These are phyloP conservation scores for Scheffersomyces illinoinensis DNA, from an alignment of 1,139 yeast species.

Conservation along the genomic window DNA sequence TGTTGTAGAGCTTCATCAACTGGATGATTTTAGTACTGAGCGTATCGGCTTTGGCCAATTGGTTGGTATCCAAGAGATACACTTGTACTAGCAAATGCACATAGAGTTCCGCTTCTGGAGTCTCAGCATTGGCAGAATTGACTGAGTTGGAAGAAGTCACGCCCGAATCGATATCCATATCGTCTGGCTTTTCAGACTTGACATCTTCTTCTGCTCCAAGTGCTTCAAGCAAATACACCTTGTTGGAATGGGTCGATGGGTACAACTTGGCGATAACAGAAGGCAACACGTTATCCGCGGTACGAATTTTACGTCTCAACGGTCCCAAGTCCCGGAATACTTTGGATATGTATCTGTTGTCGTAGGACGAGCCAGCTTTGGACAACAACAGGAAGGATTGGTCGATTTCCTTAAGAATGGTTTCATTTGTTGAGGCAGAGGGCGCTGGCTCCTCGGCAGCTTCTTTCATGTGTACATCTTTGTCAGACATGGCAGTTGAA, in stretches of 20 bases:
- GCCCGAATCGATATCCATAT: conserved; percentile 6
- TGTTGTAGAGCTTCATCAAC: conserved; percentile 64
- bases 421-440: conserved; percentile 15
- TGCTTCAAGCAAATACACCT: conserved; percentile 44
- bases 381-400: conserved; percentile 56
- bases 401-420: conserved; percentile 45
- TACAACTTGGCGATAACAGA: conserved; percentile 56
- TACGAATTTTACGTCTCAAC: conserved; percentile 64
- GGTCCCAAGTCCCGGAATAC: conserved; percentile 82
- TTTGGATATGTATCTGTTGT: conserved; percentile 83
- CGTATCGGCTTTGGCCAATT: conserved; percentile 48
- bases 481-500: conserved; percentile 8
- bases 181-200: conserved; percentile 5
- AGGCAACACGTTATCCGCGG: conserved; percentile 48
- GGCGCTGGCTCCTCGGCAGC: conserved; percentile 13
- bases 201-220: conserved; percentile 24
- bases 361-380: conserved; percentile 76
- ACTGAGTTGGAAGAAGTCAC: conserved; percentile 12
- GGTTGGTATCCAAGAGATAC: conserved; percentile 64
- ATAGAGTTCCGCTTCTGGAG: conserved; percentile 80
- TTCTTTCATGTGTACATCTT: conserved; percentile 35
- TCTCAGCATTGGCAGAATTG: conserved; percentile 28
- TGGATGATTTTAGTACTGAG: conserved; percentile 58
- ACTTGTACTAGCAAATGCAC: conserved; percentile 78
- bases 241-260: conserved; percentile 45